Evolutionary conservation across 2,329 filamentous ascomycete species (phyloP), one percentile per base, ranked within the genome.

Genomic region (Stromatinia cepivora): DNA sequence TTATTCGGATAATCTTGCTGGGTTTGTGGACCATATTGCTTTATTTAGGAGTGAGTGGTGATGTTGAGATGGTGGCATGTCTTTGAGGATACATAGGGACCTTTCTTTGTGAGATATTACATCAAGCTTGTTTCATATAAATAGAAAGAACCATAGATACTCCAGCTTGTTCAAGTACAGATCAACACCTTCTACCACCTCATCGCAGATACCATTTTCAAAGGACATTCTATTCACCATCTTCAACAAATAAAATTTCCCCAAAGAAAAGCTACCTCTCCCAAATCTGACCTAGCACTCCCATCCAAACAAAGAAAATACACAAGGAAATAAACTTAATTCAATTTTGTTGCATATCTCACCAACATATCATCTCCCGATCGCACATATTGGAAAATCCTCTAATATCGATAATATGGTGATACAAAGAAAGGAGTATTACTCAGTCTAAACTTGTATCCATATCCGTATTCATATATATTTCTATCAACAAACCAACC

Each of bases 1-100:
- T 15, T 70, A 70, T 31, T 52, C 31, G 31, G 72, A 73, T 52
- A 75, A 75, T 50, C 20, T 73, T 31, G 70, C 69, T 54, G 67
- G 57, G 3, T 69, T 53, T n/a, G 25, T 56, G 9, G 36, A 64
- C 28, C 57, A 64, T 53, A 31, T 69, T 69, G 39, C 67, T 20
- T n/a, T 69, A 34, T 65, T 65, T n/a, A 53, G 15, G 20, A 56
- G 39, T 4, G 36, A 69, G 50, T 25, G 22, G 13, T 62, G n/a
- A n/a, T 58, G 7, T 31, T 20, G 20, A 36, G 63, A 66, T 10
- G 15, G 17, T 11, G n/a, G n/a, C 3, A 11, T 22, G n/a, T 6
- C 10, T 4, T 25, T 52, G 3, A 20, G 22, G n/a, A 63, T 22
- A 20, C 28, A 7, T 10, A 50, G 31, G 17, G 20, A 20, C 20